Base-by-base conservation (phyloP, 805 yeast species). In the Kuraishia capsulata region DNA sequence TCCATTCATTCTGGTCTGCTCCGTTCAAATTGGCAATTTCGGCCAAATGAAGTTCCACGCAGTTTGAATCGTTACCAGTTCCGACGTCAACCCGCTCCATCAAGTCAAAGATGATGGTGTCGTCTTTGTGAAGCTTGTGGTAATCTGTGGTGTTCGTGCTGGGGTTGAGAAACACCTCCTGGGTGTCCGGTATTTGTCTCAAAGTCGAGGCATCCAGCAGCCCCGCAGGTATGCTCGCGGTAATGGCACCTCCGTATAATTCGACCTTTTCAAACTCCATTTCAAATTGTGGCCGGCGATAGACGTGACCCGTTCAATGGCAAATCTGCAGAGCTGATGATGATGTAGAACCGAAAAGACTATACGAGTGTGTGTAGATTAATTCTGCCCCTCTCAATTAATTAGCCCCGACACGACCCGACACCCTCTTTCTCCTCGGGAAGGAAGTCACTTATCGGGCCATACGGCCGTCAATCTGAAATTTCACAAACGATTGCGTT, bases 121-220 rank as follows among this genome's bases (percentile, higher is more conserved):
- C 76, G 38, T 78, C 73, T 35, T 58, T 47, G 30, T 58, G 57
- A 35, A 66, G 51, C 36, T 44, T 48, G 35, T 50, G 41, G 20
- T 43, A 35, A 18, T 47, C 44, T 13, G 46, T 37, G 9, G 53
- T 39, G 38, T 46, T 47, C 9, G 31, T 31, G 2, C 63, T 48
- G 11, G 57, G 50, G 37, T 69, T 69, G 3, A 89, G 76, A 56
- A 73, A 92, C 20, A 90, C 96, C 56, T 90, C 98, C 54, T 92
- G 97, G 1, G 88, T 78, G 51, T 92, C 97, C 0, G 98, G 97
- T 3, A 92, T 75, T 43, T 85, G 85, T 40, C 98, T 65, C 36
- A 89, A 54, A 28, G 65, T 56, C 1, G 95, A 81, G 1, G 88
- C 96, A 56, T 92, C 97, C 2, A 81, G 52, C 36, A 81, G 66